Conservation (phyloP, 2,329 filamentous ascomycete species). For the Sporothrix phasma region DNA sequence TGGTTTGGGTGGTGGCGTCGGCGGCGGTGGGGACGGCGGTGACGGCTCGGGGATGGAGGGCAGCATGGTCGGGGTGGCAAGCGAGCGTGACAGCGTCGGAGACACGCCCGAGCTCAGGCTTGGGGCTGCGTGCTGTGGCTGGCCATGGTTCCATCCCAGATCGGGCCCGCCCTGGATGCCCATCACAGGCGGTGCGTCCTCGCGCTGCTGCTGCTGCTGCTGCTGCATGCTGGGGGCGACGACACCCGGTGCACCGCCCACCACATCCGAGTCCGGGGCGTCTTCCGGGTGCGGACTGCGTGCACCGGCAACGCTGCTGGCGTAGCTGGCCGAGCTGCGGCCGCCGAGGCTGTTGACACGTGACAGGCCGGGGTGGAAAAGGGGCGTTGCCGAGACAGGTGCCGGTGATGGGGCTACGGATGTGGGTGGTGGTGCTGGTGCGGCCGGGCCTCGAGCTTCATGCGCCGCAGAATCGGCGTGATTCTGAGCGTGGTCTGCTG, state of each 20-base stretch:
- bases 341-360: conserved; percentile 11
- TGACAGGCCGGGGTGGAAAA: background rate
- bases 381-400: background rate
- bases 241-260: background rate
- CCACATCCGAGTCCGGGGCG: background rate
- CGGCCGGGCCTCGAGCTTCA: conserved; percentile 44
- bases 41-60: conserved; percentile 7
- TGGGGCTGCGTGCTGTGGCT: background rate
- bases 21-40: background rate
- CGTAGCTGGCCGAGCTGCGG: background rate
- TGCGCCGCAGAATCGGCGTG: conserved; percentile 41
- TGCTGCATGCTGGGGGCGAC: background rate
- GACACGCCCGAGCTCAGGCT: background rate
- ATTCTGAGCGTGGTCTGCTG: conserved; percentile 40
- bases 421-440: background rate
- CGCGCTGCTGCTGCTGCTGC: background rate
- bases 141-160: conserved; percentile 17
- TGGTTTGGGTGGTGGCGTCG: conserved; percentile 1
- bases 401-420: too few species aligned
- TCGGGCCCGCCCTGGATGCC: conserved; percentile 17
- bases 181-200: conserved; percentile 14
- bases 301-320: background rate
- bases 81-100: background rate
- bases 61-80: background rate
- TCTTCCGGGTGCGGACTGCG: background rate